phyloP scores from a whole-genome alignment of 345 rosid genomes.

The Acer saccharum region DNA sequence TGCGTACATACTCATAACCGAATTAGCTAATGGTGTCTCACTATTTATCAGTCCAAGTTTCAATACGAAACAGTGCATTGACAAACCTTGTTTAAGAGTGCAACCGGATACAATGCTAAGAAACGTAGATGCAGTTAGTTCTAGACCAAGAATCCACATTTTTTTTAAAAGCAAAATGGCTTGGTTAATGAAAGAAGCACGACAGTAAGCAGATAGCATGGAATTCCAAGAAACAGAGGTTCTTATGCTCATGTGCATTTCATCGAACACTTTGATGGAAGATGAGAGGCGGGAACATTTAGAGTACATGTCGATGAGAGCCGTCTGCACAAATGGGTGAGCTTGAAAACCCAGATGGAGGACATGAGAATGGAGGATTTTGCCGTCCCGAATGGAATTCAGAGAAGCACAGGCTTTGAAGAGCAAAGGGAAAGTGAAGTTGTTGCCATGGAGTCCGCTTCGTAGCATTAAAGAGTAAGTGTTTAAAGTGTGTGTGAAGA shows the following conservation, averaged over 20 bases:
- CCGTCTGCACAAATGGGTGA: constrained; percentile 23
- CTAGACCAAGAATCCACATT: constrained; percentile 33
- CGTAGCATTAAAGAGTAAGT: constrained; percentile 20
- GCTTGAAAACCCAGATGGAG: constrained; percentile 24
- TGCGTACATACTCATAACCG: constrained; percentile 29
- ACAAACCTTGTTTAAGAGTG: constrained; percentile 27
- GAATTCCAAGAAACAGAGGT: constrained; percentile 32
- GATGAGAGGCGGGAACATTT: constrained; percentile 12
- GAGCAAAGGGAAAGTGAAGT: constrained; percentile 29
- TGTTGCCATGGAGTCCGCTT: constrained; percentile 26
- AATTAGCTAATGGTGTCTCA: constrained; percentile 32
- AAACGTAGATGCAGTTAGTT: constrained; percentile 30
- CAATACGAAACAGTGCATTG: constrained; percentile 30
- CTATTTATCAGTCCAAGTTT: constrained; percentile 28
- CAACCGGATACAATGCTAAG: constrained; percentile 22
- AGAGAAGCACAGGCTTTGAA: constrained; percentile 25
- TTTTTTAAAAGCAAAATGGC: constrained; percentile 20
- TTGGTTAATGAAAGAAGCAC: constrained; percentile 16
- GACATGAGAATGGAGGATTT: constrained; percentile 19
- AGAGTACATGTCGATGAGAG: constrained; percentile 34
- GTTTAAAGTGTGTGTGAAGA: constrained; percentile 12
- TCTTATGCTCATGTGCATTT: constrained; percentile 29
- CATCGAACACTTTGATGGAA: constrained; percentile 29
- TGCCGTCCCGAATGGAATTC: constrained; percentile 18
- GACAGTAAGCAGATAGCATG: constrained; percentile 31